These are phyloP conservation scores for Laetiporus sulphureus DNA, from an alignment of 1,284 basidiomycete species.

Conservation along the genomic window DNA sequence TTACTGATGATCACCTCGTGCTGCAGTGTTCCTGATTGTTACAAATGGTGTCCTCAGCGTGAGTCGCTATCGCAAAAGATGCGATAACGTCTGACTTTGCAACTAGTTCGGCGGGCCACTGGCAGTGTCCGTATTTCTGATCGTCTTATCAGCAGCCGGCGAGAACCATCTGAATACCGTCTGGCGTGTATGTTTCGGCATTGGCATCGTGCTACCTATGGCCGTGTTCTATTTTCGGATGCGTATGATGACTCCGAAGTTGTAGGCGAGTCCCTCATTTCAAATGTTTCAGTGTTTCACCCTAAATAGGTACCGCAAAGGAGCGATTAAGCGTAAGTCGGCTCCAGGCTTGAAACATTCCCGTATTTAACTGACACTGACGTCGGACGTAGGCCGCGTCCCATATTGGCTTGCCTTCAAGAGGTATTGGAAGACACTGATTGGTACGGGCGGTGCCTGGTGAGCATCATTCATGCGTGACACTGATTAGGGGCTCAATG, in stretches of 20 bases:
- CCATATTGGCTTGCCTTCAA: slow-evolving; percentile 59
- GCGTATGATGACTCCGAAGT: slow-evolving; percentile 61
- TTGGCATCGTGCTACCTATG: slow-evolving; percentile 63
- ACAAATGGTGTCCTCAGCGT: slow-evolving; percentile 64
- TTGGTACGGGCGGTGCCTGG: slow-evolving; percentile 71
- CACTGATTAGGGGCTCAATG: too few relatives aligned
- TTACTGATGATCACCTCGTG: slow-evolving; percentile 9
- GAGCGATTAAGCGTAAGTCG: slow-evolving; percentile 54
- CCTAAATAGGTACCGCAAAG: slow-evolving; percentile 36
- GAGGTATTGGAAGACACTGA: slow-evolving; percentile 62
- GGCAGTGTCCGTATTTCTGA: slow-evolving; percentile 65
- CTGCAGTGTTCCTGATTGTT: slow-evolving; percentile 71
- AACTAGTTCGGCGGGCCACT: slow-evolving; percentile 60
- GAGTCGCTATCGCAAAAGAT: background rate
- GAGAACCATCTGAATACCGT: slow-evolving; percentile 60
- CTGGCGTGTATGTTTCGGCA: slow-evolving; percentile 73
- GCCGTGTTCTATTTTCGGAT: slow-evolving; percentile 69
- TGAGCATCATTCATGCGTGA: too few relatives aligned
- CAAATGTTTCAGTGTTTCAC: slow-evolving; percentile 4
- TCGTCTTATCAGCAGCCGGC: slow-evolving; percentile 64
- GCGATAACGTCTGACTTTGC: slow-evolving; percentile 5
- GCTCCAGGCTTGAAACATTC: slow-evolving; percentile 3
- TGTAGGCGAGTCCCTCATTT: slow-evolving; percentile 29
- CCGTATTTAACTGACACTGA: slow-evolving; percentile 1
- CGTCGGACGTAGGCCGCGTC: slow-evolving; percentile 38